Conservation (phyloP, 768 basidiomycete genomes). For the Antrodiella citrinella region DNA sequence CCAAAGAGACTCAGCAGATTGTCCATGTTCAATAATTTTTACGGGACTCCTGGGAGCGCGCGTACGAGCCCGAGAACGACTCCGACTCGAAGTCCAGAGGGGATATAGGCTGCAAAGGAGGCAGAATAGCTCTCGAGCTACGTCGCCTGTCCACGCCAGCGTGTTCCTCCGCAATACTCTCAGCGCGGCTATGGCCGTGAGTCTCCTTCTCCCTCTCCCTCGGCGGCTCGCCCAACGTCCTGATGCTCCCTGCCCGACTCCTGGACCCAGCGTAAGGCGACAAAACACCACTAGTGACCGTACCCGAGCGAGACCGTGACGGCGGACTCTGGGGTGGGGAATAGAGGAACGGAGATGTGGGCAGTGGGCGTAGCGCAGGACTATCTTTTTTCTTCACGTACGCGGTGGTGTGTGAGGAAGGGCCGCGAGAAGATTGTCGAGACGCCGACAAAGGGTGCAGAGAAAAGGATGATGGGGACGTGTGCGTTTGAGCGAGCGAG, state of each 20-base stretch:
- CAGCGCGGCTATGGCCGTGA: no score
- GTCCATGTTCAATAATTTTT: no score
- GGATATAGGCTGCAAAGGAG: background rate
- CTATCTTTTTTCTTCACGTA: conserved; percentile 18
- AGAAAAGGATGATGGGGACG: background rate
- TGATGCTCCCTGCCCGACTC: conserved; percentile 12
- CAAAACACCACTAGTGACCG: conserved; percentile 3
- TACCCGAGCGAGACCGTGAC: conserved; percentile 7
- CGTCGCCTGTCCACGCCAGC: background rate
- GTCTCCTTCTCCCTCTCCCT: background rate
- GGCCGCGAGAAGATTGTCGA: background rate
- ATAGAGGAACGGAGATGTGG: conserved; percentile 13
- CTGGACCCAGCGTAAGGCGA: background rate
- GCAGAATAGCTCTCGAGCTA: background rate
- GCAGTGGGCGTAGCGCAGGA: conserved; percentile 14
- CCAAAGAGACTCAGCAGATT: no score
- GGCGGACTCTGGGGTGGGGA: conserved; percentile 10
- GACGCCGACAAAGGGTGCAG: background rate
- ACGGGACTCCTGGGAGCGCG: no score
- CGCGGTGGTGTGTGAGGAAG: conserved; percentile 4
- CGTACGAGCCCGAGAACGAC: background rate
- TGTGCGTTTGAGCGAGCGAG: conserved; percentile 1
- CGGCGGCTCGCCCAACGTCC: conserved; percentile 4
- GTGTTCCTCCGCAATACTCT: background rate
- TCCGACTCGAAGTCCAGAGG: background rate